Evolutionary conservation across 805 yeast species (phyloP).

Genomic region (Starmerella khaoyaiensis): DNA sequence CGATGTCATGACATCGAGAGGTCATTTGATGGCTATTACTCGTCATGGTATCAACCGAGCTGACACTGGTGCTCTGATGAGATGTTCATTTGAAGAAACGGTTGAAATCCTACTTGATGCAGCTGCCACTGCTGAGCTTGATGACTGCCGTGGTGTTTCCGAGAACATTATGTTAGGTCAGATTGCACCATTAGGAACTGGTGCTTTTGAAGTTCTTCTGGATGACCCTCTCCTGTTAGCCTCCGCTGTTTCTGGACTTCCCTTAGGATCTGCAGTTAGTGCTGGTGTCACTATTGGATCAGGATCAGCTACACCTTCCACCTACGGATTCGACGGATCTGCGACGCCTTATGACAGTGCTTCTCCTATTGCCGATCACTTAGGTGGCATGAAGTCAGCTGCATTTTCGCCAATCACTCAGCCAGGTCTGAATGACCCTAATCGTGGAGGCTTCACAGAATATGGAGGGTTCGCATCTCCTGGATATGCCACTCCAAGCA

Average conservation of each 20-base stretch:
- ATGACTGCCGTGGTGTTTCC: constrained; percentile 97
- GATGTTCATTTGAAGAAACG: constrained; percentile 98
- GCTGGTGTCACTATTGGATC: constrained; percentile 29
- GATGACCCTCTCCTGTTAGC: constrained; percentile 74
- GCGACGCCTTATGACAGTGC: constrained; percentile 80
- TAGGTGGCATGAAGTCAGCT: constrained; percentile 45
- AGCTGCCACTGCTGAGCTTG: constrained; percentile 94
- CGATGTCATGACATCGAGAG: constrained; percentile 97
- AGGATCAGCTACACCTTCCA: constrained; percentile 32
- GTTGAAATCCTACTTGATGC: constrained; percentile 96
- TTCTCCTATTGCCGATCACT: constrained; percentile 34
- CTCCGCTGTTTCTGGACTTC: constrained; percentile 26
- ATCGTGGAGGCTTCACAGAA: constrained; percentile 72
- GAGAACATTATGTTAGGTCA: constrained; percentile 96
- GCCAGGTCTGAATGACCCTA: constrained; percentile 63
- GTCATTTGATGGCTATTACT: constrained; percentile 95
- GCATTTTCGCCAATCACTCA: constrained; percentile 84
- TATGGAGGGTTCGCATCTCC: constrained; percentile 56
- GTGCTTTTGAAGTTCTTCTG: constrained; percentile 89
- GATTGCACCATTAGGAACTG: constrained; percentile 97
- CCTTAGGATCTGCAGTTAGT: background rate
- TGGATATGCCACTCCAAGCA: constrained; percentile 35
- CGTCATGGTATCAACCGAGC: constrained; percentile 99
- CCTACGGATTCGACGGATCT: constrained; percentile 49
- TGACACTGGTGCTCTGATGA: constrained; percentile 97